These are phyloP conservation scores for Cladosporium sp. DNA, from an alignment of 2,329 filamentous ascomycete species.

Conservation along the genomic window DNA sequence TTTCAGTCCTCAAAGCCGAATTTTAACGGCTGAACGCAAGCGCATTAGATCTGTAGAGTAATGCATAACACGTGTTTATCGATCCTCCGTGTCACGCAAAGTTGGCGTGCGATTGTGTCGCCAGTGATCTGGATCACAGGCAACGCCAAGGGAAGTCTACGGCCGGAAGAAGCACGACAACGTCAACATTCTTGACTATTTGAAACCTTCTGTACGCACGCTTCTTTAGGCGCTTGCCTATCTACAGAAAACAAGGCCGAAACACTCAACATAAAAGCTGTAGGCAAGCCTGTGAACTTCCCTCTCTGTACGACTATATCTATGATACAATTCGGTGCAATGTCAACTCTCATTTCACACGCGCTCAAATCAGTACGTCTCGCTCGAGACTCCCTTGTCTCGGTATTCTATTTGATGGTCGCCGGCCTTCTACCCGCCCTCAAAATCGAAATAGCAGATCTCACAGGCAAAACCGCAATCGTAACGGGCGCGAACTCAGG, in stretches of 20 bases:
- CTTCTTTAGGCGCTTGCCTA: background rate
- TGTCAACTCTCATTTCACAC: background rate
- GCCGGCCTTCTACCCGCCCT: background rate
- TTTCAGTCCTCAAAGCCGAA: too few relatives aligned
- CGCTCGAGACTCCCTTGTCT: background rate
- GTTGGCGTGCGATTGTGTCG: too few relatives aligned
- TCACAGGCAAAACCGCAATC: constrained; percentile 13
- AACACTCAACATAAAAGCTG: background rate
- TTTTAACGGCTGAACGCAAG: too few relatives aligned
- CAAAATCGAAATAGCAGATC: background rate
- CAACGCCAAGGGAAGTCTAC: background rate
- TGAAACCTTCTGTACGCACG: background rate
- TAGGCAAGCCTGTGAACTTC: background rate
- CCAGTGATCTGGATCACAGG: background rate
- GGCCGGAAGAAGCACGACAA: background rate
- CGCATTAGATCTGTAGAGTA: too few relatives aligned
- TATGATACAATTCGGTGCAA: background rate
- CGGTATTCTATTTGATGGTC: background rate
- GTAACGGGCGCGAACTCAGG: constrained; percentile 18
- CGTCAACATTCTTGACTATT: background rate
- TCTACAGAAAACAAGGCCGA: background rate
- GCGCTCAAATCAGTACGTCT: background rate
- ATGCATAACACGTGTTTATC: too few relatives aligned
- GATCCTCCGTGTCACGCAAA: too few relatives aligned
- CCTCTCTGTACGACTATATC: background rate